Conservation (phyloP, 805 yeast genomes). For the Starmerella asiatica region DNA sequence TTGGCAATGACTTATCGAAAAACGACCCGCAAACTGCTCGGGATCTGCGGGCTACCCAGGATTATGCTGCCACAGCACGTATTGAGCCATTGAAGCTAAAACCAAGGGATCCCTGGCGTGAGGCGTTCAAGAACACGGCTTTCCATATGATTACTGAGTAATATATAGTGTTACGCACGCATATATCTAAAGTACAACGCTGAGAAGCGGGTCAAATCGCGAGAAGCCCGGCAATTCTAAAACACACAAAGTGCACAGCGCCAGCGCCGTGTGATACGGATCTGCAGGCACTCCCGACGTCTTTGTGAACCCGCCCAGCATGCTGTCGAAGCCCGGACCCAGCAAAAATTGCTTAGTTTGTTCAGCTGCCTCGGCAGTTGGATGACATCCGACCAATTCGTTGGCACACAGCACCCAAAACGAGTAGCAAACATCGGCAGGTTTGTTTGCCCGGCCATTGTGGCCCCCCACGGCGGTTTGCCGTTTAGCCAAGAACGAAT, state of each 20-base stretch:
- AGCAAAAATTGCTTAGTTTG: constrained; percentile 36
- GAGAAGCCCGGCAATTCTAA: constrained; percentile 13
- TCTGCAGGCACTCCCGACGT: constrained; percentile 43
- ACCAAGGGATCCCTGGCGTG: constrained; percentile 8
- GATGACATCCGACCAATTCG: constrained; percentile 28
- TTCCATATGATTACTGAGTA: constrained; percentile 3
- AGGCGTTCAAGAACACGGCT: constrained; percentile 15
- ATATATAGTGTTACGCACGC: background rate
- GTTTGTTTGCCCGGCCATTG: constrained; percentile 77
- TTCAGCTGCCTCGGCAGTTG: constrained; percentile 5
- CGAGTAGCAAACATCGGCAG: constrained; percentile 74
- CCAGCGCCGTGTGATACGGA: constrained; percentile 49
- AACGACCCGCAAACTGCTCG: constrained; percentile 5
- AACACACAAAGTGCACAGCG: constrained; percentile 36
- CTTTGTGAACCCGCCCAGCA: constrained; percentile 70
- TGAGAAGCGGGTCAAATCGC: constrained; percentile 24
- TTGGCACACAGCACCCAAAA: constrained; percentile 69
- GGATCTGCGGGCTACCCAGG: background rate
- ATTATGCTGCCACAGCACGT: background rate
- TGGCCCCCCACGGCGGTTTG: constrained; percentile 46
- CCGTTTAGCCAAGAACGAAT: constrained; percentile 10
- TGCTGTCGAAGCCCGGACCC: constrained; percentile 41
- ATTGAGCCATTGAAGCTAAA: constrained; percentile 11
- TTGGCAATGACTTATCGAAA: constrained; percentile 11
- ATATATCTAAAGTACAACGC: background rate